phyloP scores from a whole-genome alignment of 2,329 filamentous ascomycete species.

The Colletotrichum chrysophilum region DNA sequence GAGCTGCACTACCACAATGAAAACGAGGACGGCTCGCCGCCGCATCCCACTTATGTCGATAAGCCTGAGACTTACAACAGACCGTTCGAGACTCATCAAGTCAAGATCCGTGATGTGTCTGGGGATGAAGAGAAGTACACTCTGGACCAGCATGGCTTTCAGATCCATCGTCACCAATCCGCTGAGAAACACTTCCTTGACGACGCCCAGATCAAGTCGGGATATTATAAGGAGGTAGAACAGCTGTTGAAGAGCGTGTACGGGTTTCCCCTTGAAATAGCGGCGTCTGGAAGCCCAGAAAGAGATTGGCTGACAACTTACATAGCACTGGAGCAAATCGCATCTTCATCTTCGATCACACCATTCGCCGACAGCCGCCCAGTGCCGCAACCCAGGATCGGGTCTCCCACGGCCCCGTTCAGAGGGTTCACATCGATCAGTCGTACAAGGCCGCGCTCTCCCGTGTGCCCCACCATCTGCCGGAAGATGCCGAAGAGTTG shows the following conservation, averaged over 20 bases:
- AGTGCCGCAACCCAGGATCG: conserved; percentile 57
- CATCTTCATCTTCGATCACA: conserved; percentile 68
- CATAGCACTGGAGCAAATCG: conserved; percentile 59
- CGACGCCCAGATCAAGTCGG: conserved; percentile 64
- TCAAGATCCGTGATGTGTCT: conserved; percentile 39
- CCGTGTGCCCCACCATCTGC: conserved; percentile 49
- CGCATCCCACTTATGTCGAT: conserved; percentile 37
- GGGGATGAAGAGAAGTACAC: conserved; percentile 39
- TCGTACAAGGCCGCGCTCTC: conserved; percentile 47
- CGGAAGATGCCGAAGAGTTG: conserved; percentile 47
- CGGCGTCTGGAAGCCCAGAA: too few species aligned
- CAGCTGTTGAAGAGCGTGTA: conserved; percentile 66
- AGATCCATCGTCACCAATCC: conserved; percentile 32
- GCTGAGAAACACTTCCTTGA: conserved; percentile 48
- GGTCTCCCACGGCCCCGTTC: conserved; percentile 47
- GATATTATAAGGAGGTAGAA: conserved; percentile 78
- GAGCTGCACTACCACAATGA: conserved; percentile 44
- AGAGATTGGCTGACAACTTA: not conserved
- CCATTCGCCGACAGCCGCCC: conserved; percentile 46
- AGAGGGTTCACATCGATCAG: conserved; percentile 61
- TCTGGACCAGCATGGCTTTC: conserved; percentile 44
- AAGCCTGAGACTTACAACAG: conserved; percentile 38
- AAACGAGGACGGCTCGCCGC: conserved; percentile 45
- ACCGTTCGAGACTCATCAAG: conserved; percentile 29
- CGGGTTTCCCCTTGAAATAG: conserved; percentile 22